phyloP scores from a whole-genome alignment of 164 flowering plant species.

The Vitis vinifera region DNA sequence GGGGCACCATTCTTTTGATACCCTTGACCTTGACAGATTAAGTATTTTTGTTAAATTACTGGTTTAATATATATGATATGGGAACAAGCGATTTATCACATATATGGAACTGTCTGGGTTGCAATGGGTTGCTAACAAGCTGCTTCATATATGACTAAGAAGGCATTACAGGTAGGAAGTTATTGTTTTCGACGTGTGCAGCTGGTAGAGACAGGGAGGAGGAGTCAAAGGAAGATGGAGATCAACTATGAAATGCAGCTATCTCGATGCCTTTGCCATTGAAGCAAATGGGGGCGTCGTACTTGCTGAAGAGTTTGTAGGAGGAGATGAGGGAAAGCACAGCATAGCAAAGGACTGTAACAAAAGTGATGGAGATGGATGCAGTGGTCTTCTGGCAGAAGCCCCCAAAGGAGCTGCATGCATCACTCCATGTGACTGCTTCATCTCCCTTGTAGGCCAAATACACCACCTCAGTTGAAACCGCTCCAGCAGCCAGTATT shows the following conservation, averaged over 20 bases:
- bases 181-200: no score
- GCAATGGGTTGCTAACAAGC: no score
- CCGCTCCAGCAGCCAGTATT: conserved; percentile 75
- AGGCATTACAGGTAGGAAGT: no score
- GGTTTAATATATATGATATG: no score
- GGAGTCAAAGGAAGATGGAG: neutral
- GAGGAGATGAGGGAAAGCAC: conserved; percentile 76
- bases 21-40: no score
- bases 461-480: conserved; percentile 65
- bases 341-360: conserved; percentile 47
- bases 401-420: conserved; percentile 51
- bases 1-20: no score
- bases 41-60: no score
- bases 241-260: conserved; percentile 29
- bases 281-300: conserved; percentile 46
- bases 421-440: conserved; percentile 62
- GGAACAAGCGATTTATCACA: no score
- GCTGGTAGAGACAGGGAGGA: no score
- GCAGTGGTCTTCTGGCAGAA: conserved; percentile 65
- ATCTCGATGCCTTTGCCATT: conserved; percentile 31
- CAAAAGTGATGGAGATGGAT: conserved; percentile 63
- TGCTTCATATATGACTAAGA: no score
- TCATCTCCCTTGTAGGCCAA: conserved; percentile 71
- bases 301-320: conserved; percentile 79
- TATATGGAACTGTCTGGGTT: no score